A percentile compares a stretch with the other conserved stretches of the same genome.
These are phyloP conservation scores for Cladosporium sp. DNA, from an alignment of 2,329 filamentous ascomycete genomes.

Conservation along the genomic window DNA sequence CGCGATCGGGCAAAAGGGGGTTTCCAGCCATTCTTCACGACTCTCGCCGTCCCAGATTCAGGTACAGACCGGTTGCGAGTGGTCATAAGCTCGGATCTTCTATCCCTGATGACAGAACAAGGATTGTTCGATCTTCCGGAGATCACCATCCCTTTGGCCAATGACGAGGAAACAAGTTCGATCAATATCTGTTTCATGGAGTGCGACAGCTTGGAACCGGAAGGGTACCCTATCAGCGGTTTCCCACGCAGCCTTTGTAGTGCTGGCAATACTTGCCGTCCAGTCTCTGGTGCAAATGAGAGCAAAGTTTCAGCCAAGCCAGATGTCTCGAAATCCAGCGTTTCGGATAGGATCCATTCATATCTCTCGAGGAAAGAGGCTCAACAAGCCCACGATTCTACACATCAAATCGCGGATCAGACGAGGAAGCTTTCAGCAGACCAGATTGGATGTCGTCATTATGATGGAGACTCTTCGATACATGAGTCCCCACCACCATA, in stretches of 20 bases:
- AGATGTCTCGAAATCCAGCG: neutral
- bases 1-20: neutral
- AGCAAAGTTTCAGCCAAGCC: neutral
- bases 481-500: neutral
- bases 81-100: constrained; percentile 18
- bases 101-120: constrained; percentile 26
- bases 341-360: neutral
- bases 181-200: constrained; percentile 31
- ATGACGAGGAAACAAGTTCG: constrained; percentile 27
- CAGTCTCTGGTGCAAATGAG: neutral
- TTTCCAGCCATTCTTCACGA: neutral
- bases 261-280: neutral
- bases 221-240: constrained; percentile 33
- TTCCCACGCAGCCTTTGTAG: constrained; percentile 23
- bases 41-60: constrained; percentile 20
- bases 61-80: neutral
- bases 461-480: neutral
- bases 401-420: neutral
- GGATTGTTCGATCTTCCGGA: constrained; percentile 27
- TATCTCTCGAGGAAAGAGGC: neutral
- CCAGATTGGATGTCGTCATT: neutral
- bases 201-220: constrained; percentile 30
- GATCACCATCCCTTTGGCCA: constrained; percentile 27
- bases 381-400: neutral
- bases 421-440: neutral